Conservation (phyloP, 768 basidiomycete genomes). For the Tulasnella sp. region DNA sequence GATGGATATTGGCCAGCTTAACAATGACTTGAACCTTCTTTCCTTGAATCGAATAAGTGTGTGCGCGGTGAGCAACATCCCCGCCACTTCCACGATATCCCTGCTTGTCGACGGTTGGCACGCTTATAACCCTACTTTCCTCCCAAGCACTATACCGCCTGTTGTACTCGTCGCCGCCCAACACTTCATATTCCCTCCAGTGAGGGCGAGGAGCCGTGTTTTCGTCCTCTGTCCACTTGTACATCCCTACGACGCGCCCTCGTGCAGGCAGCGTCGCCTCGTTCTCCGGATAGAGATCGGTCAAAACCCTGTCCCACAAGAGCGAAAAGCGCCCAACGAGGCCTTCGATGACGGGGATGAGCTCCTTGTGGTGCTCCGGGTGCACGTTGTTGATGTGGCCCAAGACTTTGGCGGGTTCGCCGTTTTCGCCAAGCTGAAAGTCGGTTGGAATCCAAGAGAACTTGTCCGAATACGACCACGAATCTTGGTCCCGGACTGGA, state of each 20-base stretch:
- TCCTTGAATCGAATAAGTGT: slow-evolving; percentile 17
- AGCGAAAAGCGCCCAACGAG: slow-evolving; percentile 11
- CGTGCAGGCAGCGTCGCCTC: neutral
- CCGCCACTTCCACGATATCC: neutral
- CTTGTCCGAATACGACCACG: neutral
- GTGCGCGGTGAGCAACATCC: neutral
- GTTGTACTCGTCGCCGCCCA: neutral
- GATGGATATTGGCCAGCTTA: slow-evolving; percentile 37
- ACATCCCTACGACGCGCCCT: neutral
- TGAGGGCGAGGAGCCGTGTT: neutral
- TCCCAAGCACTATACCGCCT: slow-evolving; percentile 1
- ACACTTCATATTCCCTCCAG: neutral
- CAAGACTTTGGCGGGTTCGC: slow-evolving; percentile 4
- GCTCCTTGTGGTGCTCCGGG: slow-evolving; percentile 7
- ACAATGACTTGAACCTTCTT: slow-evolving; percentile 35
- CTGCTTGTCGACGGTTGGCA: neutral
- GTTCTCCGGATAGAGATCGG: slow-evolving; percentile 6
- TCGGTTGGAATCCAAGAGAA: slow-evolving; percentile 23
- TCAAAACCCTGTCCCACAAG: slow-evolving; percentile 16
- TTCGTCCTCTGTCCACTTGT: neutral
- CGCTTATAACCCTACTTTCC: neutral
- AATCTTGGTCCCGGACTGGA: neutral
- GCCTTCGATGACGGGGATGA: slow-evolving; percentile 10
- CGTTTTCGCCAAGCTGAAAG: slow-evolving; percentile 8
- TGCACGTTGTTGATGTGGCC: slow-evolving; percentile 26